These are phyloP conservation scores for Pisolithus marmoratus DNA, from an alignment of 768 basidiomycete species.

Conservation along the genomic window DNA sequence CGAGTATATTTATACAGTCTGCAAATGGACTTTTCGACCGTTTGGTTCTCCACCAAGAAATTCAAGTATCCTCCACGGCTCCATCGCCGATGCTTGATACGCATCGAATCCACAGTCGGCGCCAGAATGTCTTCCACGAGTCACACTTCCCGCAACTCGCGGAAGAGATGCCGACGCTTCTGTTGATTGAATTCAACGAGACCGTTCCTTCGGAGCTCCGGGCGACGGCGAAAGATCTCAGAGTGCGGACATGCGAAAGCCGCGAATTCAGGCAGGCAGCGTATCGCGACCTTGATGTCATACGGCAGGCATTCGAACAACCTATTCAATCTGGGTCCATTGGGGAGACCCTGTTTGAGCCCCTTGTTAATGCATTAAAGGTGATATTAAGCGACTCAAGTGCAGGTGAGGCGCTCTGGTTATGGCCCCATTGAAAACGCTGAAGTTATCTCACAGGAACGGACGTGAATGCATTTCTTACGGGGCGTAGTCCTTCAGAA, in stretches of 20 bases:
- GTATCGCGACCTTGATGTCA: slow-evolving; percentile 67
- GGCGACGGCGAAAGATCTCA: slow-evolving; percentile 43
- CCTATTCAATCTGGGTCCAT: slow-evolving; percentile 45
- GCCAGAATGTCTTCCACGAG: slow-evolving; percentile 61
- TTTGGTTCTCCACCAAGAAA: slow-evolving; percentile 52
- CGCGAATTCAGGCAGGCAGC: slow-evolving; percentile 70
- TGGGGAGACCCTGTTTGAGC: slow-evolving; percentile 50
- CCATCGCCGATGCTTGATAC: slow-evolving; percentile 55
- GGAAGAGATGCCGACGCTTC: slow-evolving; percentile 59
- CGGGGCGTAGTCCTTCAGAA: slow-evolving; percentile 59
- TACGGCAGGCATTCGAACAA: slow-evolving; percentile 64
- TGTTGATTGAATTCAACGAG: slow-evolving; percentile 62
- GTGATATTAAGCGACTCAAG: slow-evolving; percentile 59
- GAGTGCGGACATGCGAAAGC: slow-evolving; percentile 54
- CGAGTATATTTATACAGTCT: slow-evolving; percentile 50
- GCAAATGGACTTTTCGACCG: slow-evolving; percentile 59
- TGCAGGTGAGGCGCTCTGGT: slow-evolving; percentile 38
- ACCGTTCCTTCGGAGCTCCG: slow-evolving; percentile 48
- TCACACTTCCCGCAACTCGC: slow-evolving; percentile 62
- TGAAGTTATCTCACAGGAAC: slow-evolving; percentile 14
- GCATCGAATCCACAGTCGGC: slow-evolving; percentile 64
- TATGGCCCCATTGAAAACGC: background rate
- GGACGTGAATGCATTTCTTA: slow-evolving; percentile 45
- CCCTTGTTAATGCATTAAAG: slow-evolving; percentile 60
- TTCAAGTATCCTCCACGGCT: slow-evolving; percentile 30